Conservation (phyloP, 1,139 yeast species). For the Scheffersomyces titani region DNA sequence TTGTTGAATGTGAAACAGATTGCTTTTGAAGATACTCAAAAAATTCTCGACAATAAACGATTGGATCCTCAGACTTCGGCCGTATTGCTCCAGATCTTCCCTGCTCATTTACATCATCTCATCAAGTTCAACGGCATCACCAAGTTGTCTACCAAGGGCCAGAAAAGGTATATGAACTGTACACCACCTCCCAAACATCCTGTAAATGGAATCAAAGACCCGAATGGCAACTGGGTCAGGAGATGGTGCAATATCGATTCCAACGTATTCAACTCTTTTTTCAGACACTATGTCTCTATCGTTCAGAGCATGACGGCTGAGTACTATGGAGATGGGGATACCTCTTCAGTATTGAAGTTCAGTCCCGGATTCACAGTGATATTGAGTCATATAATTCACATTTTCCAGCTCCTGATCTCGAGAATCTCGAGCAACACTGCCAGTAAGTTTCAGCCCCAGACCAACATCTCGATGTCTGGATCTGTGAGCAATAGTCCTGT, state of each 20-base stretch:
- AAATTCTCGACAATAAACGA: conserved; percentile 7
- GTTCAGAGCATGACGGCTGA: conserved; percentile 18
- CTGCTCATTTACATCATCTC: conserved; percentile 38
- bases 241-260: conserved; percentile 57
- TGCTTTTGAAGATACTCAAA: conserved; percentile 21
- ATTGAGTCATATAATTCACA: conserved; percentile 39
- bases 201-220: conserved; percentile 58
- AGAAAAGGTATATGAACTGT: conserved; percentile 33
- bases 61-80: conserved; percentile 2
- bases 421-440: conserved; percentile 24
- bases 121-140: conserved; percentile 36
- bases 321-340: conserved; percentile 2
- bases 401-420: conserved; percentile 35
- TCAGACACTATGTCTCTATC: conserved; percentile 64
- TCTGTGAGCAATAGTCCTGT: not conserved
- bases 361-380: conserved; percentile 42
- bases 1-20: conserved; percentile 57
- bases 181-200: conserved; percentile 54
- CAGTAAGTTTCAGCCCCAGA: conserved; percentile 3
- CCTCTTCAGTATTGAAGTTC: not conserved
- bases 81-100: conserved; percentile 27
- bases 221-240: conserved; percentile 69
- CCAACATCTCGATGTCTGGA: not conserved
- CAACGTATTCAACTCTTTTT: conserved; percentile 68
- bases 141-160: conserved; percentile 19